A percentile compares a stretch with the other conserved stretches of the same genome.
phyloP scores from a whole-genome alignment of 257 asterid genomes.

The Schizonepeta tenuifolia region DNA sequence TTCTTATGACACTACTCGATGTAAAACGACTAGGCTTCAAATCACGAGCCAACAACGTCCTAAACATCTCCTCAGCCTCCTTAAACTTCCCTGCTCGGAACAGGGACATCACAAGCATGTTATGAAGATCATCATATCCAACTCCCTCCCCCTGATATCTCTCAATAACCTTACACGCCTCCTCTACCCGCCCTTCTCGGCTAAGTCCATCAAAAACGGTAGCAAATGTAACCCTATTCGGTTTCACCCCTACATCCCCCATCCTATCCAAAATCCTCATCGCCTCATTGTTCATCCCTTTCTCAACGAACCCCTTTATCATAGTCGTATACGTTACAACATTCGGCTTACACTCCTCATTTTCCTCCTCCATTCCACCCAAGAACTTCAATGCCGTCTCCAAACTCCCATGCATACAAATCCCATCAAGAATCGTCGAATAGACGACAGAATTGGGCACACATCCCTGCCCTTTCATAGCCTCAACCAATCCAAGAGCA shows the following conservation, averaged over 20 bases:
- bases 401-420: slow-evolving; percentile 61
- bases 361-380: slow-evolving; percentile 66
- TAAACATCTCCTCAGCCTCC: slow-evolving; percentile 63
- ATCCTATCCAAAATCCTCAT: slow-evolving; percentile 58
- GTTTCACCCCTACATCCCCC: slow-evolving; percentile 52
- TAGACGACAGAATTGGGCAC: slow-evolving; percentile 63
- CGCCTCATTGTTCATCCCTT: slow-evolving; percentile 61
- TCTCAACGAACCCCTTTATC: slow-evolving; percentile 63
- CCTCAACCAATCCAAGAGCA: slow-evolving; percentile 57
- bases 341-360: slow-evolving; percentile 56
- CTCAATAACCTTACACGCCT: slow-evolving; percentile 57
- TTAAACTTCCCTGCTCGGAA: slow-evolving; percentile 50
- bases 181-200: slow-evolving; percentile 57
- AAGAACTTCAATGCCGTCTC: slow-evolving; percentile 69
- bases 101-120: slow-evolving; percentile 60
- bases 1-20: slow-evolving; percentile 49
- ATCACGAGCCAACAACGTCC: slow-evolving; percentile 64
- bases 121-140: slow-evolving; percentile 53
- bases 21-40: slow-evolving; percentile 70
- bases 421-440: slow-evolving; percentile 71
- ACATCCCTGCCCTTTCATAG: slow-evolving; percentile 71
- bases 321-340: slow-evolving; percentile 72
- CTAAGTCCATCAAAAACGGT: slow-evolving; percentile 72
- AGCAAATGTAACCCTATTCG: slow-evolving; percentile 58
- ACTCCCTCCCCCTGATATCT: slow-evolving; percentile 42